A percentile compares a stretch with the other conserved stretches of the same genome.
Evolutionary conservation across 192 early-diverging fungal genomes (phyloP).

Genomic region (Pilaira anomala): DNA sequence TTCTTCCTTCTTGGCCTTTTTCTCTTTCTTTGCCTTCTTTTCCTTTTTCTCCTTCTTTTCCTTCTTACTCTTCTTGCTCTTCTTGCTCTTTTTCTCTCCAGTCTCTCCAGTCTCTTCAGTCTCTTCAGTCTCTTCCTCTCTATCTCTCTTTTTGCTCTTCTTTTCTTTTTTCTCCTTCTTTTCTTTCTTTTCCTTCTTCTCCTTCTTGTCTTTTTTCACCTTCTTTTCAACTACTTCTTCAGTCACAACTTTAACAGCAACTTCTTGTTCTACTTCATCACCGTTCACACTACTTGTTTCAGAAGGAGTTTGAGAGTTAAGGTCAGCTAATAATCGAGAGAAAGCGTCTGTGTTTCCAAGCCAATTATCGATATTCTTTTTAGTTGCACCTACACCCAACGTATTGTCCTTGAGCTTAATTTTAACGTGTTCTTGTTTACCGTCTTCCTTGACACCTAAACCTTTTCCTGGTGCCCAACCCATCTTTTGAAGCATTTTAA

Average conservation of each 20-base stretch:
- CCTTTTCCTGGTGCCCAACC: slow-evolving; percentile 95
- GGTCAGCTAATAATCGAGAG: slow-evolving; percentile 69
- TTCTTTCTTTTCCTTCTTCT: slow-evolving; percentile 29
- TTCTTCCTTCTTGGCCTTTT: slow-evolving; percentile 36
- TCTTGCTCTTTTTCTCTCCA: slow-evolving; percentile 40
- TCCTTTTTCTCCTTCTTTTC: slow-evolving; percentile 30
- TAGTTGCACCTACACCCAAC: slow-evolving; percentile 87
- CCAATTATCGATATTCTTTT: slow-evolving; percentile 90
- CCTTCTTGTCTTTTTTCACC: slow-evolving; percentile 31
- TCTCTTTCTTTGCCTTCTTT: slow-evolving; percentile 37
- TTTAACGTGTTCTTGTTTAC: slow-evolving; percentile 80
- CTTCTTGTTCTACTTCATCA: slow-evolving; percentile 36
- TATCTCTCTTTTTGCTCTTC: slow-evolving; percentile 22
- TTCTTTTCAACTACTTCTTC: slow-evolving; percentile 36
- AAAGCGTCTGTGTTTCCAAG: slow-evolving; percentile 90
- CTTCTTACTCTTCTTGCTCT: slow-evolving; percentile 35
- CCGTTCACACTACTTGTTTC: slow-evolving; percentile 33
- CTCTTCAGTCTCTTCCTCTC: slow-evolving; percentile 47
- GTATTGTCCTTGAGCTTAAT: slow-evolving; percentile 82
- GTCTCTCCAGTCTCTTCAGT: slow-evolving; percentile 43
- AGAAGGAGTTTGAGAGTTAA: slow-evolving; percentile 60
- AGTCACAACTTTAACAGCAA: slow-evolving; percentile 35
- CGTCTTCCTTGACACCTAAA: slow-evolving; percentile 85
- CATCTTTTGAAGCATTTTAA: slow-evolving; percentile 92
- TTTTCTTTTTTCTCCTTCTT: slow-evolving; percentile 15